These are phyloP conservation scores for Monosporozyma aquatica DNA, from an alignment of 805 yeast species.

Conservation along the genomic window DNA sequence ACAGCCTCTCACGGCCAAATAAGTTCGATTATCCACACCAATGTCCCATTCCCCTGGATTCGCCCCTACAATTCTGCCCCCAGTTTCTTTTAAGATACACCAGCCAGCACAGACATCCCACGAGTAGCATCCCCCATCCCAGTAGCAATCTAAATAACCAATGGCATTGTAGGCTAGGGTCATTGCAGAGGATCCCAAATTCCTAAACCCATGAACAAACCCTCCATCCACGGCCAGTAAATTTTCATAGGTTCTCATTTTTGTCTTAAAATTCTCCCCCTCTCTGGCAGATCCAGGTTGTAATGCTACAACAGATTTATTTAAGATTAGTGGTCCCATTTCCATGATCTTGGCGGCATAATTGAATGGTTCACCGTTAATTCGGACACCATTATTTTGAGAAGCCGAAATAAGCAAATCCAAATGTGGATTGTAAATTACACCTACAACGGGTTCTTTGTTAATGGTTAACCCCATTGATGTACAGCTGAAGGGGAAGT, in stretches of 20 bases:
- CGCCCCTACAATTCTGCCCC: constrained; percentile 50
- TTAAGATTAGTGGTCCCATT: constrained; percentile 74
- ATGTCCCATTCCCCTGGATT: constrained; percentile 41
- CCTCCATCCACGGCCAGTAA: constrained; percentile 85
- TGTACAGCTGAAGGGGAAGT: constrained; percentile 54
- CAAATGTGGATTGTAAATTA: constrained; percentile 52
- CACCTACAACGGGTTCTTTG: constrained; percentile 49
- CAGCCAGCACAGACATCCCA: constrained; percentile 71
- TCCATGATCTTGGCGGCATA: constrained; percentile 64
- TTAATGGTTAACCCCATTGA: constrained; percentile 49
- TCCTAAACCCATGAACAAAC: constrained; percentile 66
- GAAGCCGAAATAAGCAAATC: constrained; percentile 45
- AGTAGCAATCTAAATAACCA: constrained; percentile 51
- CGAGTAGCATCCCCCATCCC: constrained; percentile 64
- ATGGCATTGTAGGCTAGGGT: constrained; percentile 50
- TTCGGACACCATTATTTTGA: constrained; percentile 44
- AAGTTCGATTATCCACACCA: constrained; percentile 44
- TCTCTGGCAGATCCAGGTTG: constrained; percentile 86
- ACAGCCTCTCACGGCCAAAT: constrained; percentile 48
- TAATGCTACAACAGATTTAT: constrained; percentile 81
- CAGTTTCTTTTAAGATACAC: constrained; percentile 53
- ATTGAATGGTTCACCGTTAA: constrained; percentile 38
- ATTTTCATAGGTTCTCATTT: constrained; percentile 72
- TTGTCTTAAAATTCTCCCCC: constrained; percentile 76
- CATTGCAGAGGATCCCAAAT: constrained; percentile 59